Conservation (phyloP, 2,329 filamentous ascomycete genomes). For the Dactylellina drechsleri region DNA sequence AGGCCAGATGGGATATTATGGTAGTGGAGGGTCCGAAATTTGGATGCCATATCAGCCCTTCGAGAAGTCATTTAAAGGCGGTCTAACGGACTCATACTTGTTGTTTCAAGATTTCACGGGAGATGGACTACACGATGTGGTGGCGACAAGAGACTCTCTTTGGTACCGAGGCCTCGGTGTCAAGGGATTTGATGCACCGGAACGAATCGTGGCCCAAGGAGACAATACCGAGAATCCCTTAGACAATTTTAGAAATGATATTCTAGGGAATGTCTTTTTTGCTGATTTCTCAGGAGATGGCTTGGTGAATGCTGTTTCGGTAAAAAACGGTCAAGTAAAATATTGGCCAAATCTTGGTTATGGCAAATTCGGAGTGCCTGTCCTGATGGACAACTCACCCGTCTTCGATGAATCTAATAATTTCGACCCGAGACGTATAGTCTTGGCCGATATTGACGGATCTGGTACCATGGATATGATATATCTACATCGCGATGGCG, state of each 20-base stretch:
- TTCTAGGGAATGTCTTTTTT: neutral
- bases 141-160: neutral
- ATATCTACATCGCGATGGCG: constrained; percentile 5
- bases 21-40: neutral
- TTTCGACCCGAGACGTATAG: constrained; percentile 34
- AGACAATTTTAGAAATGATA: neutral
- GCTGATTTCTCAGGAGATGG: neutral
- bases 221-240: too few relatives aligned
- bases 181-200: neutral
- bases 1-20: neutral
- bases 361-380: neutral
- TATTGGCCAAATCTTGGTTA: neutral
- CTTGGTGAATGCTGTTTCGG: neutral
- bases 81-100: neutral
- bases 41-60: neutral
- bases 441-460: constrained; percentile 30
- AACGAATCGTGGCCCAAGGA: neutral
- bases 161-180: neutral
- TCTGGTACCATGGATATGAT: constrained; percentile 30
- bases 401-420: neutral
- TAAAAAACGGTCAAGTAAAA: neutral
- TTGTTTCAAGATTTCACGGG: neutral
- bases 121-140: neutral
- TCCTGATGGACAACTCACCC: neutral
- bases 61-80: neutral